A percentile compares a stretch with the other conserved stretches of the same genome.
Conservation (phyloP, 305 asterid genomes). For the Vinca major region DNA sequence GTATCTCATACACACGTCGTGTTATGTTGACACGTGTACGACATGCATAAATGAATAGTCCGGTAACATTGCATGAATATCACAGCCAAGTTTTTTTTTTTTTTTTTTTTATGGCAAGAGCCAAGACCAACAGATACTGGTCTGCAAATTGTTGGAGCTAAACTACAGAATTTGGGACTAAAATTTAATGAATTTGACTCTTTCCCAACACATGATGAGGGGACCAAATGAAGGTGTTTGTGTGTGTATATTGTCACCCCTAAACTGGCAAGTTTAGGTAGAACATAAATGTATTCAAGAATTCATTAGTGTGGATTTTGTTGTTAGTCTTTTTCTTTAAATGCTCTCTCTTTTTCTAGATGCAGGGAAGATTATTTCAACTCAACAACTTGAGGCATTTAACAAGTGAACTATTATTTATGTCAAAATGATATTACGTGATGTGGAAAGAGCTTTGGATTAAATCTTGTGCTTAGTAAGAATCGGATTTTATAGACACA, state of each 20-base stretch:
- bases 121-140: constrained; percentile 16
- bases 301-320: constrained; percentile 29
- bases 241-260: constrained; percentile 38
- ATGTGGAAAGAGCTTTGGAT: too few relatives aligned
- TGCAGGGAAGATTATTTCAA: too few relatives aligned
- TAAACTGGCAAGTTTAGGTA: constrained; percentile 40
- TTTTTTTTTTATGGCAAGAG: constrained; percentile 8
- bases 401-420: too few relatives aligned
- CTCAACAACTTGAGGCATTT: too few relatives aligned
- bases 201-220: constrained; percentile 44
- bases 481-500: too few relatives aligned
- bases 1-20: too few relatives aligned
- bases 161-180: constrained; percentile 9
- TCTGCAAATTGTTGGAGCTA: constrained; percentile 8
- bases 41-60: too few relatives aligned
- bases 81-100: constrained; percentile 13
- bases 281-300: constrained; percentile 24
- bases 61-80: background rate
- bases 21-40: too few relatives aligned
- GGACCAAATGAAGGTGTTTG: constrained; percentile 24
- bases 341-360: constrained; percentile 7
- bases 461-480: too few relatives aligned
- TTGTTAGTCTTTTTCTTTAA: constrained; percentile 20
- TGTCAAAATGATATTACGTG: too few relatives aligned
- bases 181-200: constrained; percentile 18